These are phyloP conservation scores for Cunninghamia lanceolata DNA, from an alignment of 75 land plant genomes.

Conservation along the genomic window DNA sequence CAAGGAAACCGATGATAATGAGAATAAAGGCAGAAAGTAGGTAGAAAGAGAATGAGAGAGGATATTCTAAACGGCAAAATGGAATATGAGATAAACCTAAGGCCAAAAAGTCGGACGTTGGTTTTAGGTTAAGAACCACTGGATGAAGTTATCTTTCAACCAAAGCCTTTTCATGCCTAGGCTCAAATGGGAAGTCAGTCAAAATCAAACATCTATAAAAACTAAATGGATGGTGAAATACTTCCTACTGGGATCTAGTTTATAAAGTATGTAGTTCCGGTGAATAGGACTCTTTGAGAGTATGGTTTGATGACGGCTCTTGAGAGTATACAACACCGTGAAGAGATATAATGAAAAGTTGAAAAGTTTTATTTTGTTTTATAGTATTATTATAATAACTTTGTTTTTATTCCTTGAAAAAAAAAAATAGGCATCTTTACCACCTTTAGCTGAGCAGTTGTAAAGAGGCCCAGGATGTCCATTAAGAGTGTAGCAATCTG, in stretches of 20 bases:
- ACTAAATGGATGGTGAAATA: neutral
- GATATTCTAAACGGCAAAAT: neutral
- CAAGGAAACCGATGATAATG: too few species aligned
- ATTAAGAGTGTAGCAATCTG: constrained; percentile 42
- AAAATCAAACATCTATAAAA: neutral
- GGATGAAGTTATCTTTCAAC: neutral
- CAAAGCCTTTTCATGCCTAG: neutral
- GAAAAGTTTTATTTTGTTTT: too few species aligned
- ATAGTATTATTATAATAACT: too few species aligned
- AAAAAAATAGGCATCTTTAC: neutral
- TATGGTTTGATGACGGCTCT: neutral
- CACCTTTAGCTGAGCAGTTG: constrained; percentile 23
- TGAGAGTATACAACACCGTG: neutral
- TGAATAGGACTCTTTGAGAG: neutral
- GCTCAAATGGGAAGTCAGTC: neutral
- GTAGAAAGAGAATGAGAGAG: too few species aligned
- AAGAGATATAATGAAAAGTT: too few species aligned
- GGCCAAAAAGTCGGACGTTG: too few species aligned
- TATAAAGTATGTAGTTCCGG: too few species aligned
- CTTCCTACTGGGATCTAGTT: neutral
- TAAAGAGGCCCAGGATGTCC: constrained; percentile 48
- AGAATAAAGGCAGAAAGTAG: too few species aligned
- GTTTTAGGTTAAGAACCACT: too few species aligned
- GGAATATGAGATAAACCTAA: neutral
- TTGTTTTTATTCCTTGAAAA: too few species aligned